phyloP scores from a whole-genome alignment of 2,329 filamentous ascomycete species.

The Aspergillus persii region DNA sequence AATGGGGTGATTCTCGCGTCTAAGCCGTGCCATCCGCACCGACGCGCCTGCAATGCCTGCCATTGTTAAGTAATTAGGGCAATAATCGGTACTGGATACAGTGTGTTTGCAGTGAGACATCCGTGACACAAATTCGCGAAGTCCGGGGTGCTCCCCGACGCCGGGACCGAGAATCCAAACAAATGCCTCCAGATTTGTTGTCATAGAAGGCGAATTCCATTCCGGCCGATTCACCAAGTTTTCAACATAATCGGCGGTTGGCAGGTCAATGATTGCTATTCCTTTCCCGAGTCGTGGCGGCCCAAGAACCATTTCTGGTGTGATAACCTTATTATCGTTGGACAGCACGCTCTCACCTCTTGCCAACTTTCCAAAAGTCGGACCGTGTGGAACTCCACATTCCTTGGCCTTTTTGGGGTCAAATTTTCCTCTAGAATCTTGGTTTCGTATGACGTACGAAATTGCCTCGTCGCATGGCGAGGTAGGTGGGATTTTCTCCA shows the following conservation, averaged over 20 bases:
- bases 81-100: constrained; percentile 71
- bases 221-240: constrained; percentile 69
- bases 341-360: constrained; percentile 63
- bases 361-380: constrained; percentile 60
- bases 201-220: constrained; percentile 64
- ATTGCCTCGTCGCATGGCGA: constrained; percentile 65
- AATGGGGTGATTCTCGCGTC: constrained; percentile 69
- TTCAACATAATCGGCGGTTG: constrained; percentile 67
- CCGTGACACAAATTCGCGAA: constrained; percentile 68
- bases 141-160: constrained; percentile 59
- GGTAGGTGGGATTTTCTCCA: constrained; percentile 66
- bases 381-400: constrained; percentile 62
- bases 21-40: constrained; percentile 68
- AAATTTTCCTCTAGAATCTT: constrained; percentile 78
- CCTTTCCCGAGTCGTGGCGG: constrained; percentile 66
- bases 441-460: constrained; percentile 81
- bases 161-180: constrained; percentile 79
- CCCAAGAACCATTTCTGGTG: constrained; percentile 82
- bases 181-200: constrained; percentile 64
- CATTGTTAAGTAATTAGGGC: constrained; percentile 71
- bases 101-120: constrained; percentile 67
- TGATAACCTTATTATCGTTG: constrained; percentile 66
- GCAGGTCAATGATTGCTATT: constrained; percentile 77
- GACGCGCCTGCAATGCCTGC: constrained; percentile 65
- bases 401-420: constrained; percentile 61